Conservation (phyloP, 495 filamentous ascomycete species). For the Neurospora sp. region DNA sequence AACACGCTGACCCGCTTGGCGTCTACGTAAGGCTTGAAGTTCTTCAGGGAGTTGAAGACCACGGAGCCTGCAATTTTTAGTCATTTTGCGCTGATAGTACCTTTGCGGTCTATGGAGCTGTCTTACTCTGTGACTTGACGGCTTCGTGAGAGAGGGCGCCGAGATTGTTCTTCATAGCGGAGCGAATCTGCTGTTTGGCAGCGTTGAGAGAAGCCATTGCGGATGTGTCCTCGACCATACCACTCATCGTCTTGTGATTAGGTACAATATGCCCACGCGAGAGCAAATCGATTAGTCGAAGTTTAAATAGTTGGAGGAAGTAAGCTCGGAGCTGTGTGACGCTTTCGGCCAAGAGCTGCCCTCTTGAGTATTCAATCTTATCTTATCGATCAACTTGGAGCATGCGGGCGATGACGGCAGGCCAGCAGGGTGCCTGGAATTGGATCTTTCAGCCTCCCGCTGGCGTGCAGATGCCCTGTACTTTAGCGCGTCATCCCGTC, state of each 20-base stretch:
- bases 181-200: slow-evolving; percentile 66
- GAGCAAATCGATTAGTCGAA: neutral
- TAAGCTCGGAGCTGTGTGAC: neutral
- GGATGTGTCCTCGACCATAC: slow-evolving; percentile 3
- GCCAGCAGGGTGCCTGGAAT: neutral
- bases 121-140: slow-evolving; percentile 56
- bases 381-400: neutral
- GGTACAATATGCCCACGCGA: neutral
- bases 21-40: slow-evolving; percentile 47
- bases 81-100: neutral
- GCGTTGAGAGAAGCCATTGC: slow-evolving; percentile 25
- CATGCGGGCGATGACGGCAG: neutral
- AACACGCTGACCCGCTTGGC: slow-evolving; percentile 75
- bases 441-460: neutral
- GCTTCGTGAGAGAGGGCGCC: slow-evolving; percentile 45
- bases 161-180: slow-evolving; percentile 54
- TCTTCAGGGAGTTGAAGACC: slow-evolving; percentile 47
- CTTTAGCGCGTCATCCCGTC: neutral
- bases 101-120: neutral
- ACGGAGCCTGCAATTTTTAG: slow-evolving; percentile 39
- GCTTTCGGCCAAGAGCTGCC: neutral
- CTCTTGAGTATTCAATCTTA: neutral
- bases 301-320: neutral
- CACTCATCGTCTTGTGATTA: neutral
- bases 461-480: neutral